Evolutionary conservation across 371 early-diverging fungal genomes (phyloP).

Genomic region (Umbelopsis sp.): DNA sequence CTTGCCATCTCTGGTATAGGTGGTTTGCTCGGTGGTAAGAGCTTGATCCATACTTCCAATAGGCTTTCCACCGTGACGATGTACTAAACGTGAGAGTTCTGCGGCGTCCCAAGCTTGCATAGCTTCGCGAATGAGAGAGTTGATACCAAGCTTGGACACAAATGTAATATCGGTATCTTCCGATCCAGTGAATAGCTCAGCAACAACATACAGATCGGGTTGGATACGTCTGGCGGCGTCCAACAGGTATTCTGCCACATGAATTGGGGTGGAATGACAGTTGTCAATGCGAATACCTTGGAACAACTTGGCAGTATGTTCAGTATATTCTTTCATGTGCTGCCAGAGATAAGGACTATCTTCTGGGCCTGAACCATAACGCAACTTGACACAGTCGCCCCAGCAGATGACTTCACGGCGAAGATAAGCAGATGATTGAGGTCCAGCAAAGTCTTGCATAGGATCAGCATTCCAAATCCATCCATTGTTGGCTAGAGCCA

Average conservation of each 20-base stretch:
- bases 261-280: slow-evolving; percentile 97
- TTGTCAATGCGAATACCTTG: slow-evolving; percentile 98
- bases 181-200: slow-evolving; percentile 96
- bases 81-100: slow-evolving; percentile 87
- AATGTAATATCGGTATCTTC: slow-evolving; percentile 89
- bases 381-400: slow-evolving; percentile 98
- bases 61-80: slow-evolving; percentile 90
- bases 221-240: slow-evolving; percentile 85
- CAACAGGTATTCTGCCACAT: slow-evolving; percentile 90
- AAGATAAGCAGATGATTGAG: slow-evolving; percentile 85
- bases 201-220: slow-evolving; percentile 93
- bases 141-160: slow-evolving; percentile 91
- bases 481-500: slow-evolving; percentile 92
- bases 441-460: slow-evolving; percentile 88
- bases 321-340: slow-evolving; percentile 88
- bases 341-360: slow-evolving; percentile 97
- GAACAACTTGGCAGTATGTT: slow-evolving; percentile 85
- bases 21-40: slow-evolving; percentile 52
- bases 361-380: slow-evolving; percentile 83
- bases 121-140: slow-evolving; percentile 94
- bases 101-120: slow-evolving; percentile 96
- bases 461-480: slow-evolving; percentile 99
- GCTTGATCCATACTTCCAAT: slow-evolving; percentile 73
- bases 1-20: slow-evolving; percentile 40
- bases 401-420: slow-evolving; percentile 94